Evolutionary conservation across 2,329 filamentous ascomycete species (phyloP).

Genomic region (Aspergillus pseudoviridinutans): DNA sequence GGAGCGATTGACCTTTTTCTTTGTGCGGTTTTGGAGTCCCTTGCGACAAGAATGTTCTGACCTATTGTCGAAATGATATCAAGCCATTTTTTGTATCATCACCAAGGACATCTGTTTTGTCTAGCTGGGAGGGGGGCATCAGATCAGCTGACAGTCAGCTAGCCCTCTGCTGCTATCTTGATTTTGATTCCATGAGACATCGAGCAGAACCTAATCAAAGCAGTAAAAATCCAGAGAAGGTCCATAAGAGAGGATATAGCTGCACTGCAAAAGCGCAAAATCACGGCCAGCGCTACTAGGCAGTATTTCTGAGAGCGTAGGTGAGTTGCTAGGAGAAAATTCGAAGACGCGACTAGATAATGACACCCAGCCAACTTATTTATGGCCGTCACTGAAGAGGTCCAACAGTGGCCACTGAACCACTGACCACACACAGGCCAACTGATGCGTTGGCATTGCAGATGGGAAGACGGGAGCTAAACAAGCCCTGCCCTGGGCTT

Average conservation of each 20-base stretch:
- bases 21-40: background rate
- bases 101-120: background rate
- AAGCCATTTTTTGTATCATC: background rate
- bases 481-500: constrained; percentile 12
- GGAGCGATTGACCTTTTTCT: background rate
- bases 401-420: constrained; percentile 3
- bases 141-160: background rate
- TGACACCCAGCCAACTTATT: background rate
- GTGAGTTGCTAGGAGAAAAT: background rate
- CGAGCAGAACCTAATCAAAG: background rate
- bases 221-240: background rate
- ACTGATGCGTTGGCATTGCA: constrained; percentile 29
- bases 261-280: background rate
- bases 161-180: background rate
- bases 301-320: background rate
- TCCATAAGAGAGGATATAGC: background rate
- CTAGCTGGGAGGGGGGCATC: background rate
- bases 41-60: background rate
- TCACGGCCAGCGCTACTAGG: background rate
- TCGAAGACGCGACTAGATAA: background rate
- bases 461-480: constrained; percentile 24
- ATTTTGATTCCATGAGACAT: background rate
- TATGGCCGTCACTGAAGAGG: constrained; percentile 11
- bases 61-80: background rate
- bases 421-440: constrained; percentile 24